Evolutionary conservation across 192 early-diverging fungal genomes (phyloP).

Genomic region (Linderina pennispora): DNA sequence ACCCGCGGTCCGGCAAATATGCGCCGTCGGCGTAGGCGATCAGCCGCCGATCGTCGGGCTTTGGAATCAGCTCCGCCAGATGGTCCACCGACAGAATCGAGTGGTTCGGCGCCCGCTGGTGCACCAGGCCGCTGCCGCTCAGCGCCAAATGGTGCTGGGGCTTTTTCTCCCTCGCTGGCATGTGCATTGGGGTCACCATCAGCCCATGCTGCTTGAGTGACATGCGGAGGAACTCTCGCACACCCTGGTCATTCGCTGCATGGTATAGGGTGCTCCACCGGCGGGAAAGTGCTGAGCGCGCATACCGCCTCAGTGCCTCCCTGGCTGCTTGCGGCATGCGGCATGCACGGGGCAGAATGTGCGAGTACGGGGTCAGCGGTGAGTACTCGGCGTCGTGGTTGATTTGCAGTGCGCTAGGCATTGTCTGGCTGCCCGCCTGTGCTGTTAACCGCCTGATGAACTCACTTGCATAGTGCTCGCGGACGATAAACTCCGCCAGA

Average conservation of each 20-base stretch:
- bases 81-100: conserved; percentile 30
- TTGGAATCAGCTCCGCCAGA: conserved; percentile 31
- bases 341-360: conserved; percentile 7
- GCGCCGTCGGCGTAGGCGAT: conserved; percentile 35
- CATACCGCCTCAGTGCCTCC: conserved; percentile 22
- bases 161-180: not conserved
- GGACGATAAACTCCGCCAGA: conserved; percentile 32
- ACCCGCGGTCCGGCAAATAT: conserved; percentile 16
- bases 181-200: not conserved
- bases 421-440: too few species aligned
- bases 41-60: conserved; percentile 4
- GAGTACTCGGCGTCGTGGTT: conserved; percentile 12
- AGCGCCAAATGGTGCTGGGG: not conserved
- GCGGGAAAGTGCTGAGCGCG: conserved; percentile 11
- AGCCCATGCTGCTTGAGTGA: conserved; percentile 9
- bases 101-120: conserved; percentile 24
- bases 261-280: conserved; percentile 36
- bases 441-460: too few species aligned
- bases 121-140: conserved; percentile 15
- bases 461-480: conserved; percentile 3
- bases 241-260: not conserved
- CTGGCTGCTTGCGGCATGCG: conserved; percentile 11
- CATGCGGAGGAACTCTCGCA: conserved; percentile 9
- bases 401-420: conserved; percentile 14
- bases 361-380: conserved; percentile 17